These are phyloP conservation scores for Trichoderma koningii DNA, from an alignment of 2,329 filamentous ascomycete species.

Conservation along the genomic window DNA sequence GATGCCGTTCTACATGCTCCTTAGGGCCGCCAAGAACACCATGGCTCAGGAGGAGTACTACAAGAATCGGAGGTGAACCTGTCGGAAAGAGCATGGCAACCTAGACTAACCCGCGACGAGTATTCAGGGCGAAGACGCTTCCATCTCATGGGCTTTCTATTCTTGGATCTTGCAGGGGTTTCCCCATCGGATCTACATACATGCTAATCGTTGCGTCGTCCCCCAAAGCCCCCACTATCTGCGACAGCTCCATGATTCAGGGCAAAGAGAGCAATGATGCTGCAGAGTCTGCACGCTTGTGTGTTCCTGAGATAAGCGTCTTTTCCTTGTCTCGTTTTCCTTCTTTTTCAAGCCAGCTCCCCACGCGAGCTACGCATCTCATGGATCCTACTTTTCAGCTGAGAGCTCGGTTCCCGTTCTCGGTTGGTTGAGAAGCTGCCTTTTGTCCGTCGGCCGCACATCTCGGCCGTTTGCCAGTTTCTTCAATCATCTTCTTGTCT, in stretches of 20 bases:
- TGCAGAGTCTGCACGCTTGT: not conserved
- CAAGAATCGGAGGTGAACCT: not conserved
- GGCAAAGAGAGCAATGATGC: not conserved
- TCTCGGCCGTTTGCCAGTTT: not conserved
- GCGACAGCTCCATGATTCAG: not conserved
- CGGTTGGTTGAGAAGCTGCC: not conserved
- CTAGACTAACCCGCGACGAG: slow-evolving; percentile 20
- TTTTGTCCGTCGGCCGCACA: not conserved
- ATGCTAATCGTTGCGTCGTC: not conserved
- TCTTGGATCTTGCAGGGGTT: not conserved
- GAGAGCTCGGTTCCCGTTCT: not conserved
- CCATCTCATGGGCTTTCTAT: not conserved
- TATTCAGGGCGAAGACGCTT: slow-evolving; percentile 17
- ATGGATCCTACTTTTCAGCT: slow-evolving; percentile 3
- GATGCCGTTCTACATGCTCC: slow-evolving; percentile 12
- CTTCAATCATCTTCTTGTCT: not conserved
- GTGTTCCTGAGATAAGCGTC: not conserved
- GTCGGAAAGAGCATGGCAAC: slow-evolving; percentile 7
- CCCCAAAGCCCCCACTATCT: slow-evolving; percentile 2
- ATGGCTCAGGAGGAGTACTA: not conserved
- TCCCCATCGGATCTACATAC: not conserved
- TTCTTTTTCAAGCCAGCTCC: not conserved
- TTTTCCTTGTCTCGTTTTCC: not conserved
- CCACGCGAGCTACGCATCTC: not conserved
- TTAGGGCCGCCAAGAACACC: slow-evolving; percentile 20